Evolutionary conservation across 176 grass and related monocot genomes (phyloP).

Genomic region (Calamus simplicifolius): DNA sequence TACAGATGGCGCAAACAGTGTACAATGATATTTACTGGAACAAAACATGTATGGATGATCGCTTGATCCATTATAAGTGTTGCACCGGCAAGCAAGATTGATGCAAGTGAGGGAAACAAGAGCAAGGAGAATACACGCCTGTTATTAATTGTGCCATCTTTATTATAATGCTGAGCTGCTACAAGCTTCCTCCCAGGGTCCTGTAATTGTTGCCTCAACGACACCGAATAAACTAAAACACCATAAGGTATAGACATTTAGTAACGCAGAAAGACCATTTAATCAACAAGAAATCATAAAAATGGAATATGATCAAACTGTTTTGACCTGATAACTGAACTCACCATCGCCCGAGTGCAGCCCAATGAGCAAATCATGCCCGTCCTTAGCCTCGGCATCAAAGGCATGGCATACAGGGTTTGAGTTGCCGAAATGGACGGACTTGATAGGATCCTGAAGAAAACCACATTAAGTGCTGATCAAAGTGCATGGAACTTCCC

Average conservation of each 20-base stretch:
- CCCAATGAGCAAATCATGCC: constrained; percentile 80
- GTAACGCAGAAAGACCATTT: too few relatives aligned
- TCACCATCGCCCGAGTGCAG: constrained; percentile 79
- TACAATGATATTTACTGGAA: too few relatives aligned
- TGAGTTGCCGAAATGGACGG: constrained; percentile 78
- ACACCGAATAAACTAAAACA: constrained; percentile 77
- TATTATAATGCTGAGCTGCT: constrained; percentile 86
- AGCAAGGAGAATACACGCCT: constrained; percentile 48
- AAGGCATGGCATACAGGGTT: constrained; percentile 88
- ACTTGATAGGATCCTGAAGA: constrained; percentile 69
- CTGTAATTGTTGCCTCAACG: constrained; percentile 92
- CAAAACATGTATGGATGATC: too few relatives aligned
- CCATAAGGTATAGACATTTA: constrained; percentile 13
- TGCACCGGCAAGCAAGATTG: too few relatives aligned
- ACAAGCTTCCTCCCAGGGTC: constrained; percentile 79
- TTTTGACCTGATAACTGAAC: background rate
- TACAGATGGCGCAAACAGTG: too few relatives aligned
- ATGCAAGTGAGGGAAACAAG: too few relatives aligned
- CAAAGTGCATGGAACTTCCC: constrained; percentile 9
- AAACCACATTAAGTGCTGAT: too few relatives aligned
- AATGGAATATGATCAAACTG: too few relatives aligned
- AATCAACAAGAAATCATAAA: too few relatives aligned
- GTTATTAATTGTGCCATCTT: constrained; percentile 68
- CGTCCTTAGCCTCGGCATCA: constrained; percentile 80
- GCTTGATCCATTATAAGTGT: too few relatives aligned